phyloP scores from a whole-genome alignment of 1,284 basidiomycete genomes.

The Gymnopus androsaceus region DNA sequence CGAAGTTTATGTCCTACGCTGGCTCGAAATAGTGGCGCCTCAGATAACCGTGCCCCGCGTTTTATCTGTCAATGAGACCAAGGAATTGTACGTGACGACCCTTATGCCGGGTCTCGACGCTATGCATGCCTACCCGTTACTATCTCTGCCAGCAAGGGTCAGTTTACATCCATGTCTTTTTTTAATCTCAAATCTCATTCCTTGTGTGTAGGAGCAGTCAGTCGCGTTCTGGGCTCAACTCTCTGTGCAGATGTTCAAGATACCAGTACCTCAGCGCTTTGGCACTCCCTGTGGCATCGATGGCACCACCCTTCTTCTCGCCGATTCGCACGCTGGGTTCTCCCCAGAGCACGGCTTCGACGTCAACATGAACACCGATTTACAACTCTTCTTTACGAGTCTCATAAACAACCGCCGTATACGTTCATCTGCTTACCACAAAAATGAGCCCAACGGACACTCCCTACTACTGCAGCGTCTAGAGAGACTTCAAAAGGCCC shows the following conservation, averaged over 20 bases:
- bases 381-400: neutral
- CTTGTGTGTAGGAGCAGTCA: neutral
- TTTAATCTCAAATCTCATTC: neutral
- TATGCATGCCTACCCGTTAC: conserved; percentile 2
- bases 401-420: neutral
- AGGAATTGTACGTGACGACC: neutral
- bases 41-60: conserved; percentile 3
- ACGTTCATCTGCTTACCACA: neutral
- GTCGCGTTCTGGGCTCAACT: neutral
- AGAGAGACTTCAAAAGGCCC: neutral
- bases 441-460: neutral
- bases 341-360: conserved; percentile 1
- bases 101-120: conserved; percentile 4
- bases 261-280: neutral
- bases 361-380: neutral
- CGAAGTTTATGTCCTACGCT: conserved; percentile 1
- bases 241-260: neutral
- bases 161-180: no score
- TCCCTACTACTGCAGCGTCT: neutral
- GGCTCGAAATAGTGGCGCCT: conserved; percentile 3
- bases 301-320: neutral
- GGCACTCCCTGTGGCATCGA: neutral
- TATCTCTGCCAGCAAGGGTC: neutral
- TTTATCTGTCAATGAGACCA: neutral
- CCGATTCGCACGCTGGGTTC: neutral